A percentile compares a stretch with the other conserved stretches of the same genome.
These are phyloP conservation scores for Hypoxylon sp. DNA, from an alignment of 2,329 filamentous ascomycete genomes.

Conservation along the genomic window DNA sequence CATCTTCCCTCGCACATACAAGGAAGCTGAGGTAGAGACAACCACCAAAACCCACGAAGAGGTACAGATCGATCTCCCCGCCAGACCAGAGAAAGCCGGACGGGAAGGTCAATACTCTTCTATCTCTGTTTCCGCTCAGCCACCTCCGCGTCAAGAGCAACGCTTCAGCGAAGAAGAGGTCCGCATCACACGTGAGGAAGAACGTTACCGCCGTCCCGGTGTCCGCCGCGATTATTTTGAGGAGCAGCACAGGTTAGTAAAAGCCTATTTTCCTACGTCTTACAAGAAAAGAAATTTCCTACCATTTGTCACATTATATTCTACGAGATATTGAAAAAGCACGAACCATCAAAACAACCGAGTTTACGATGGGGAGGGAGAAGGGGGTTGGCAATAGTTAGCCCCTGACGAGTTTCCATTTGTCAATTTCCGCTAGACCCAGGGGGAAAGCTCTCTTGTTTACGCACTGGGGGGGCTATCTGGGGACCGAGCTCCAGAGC, in stretches of 20 bases:
- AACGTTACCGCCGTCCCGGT: constrained; percentile 77
- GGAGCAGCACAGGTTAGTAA: constrained; percentile 62
- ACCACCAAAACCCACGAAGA: constrained; percentile 81
- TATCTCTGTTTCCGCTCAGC: constrained; percentile 68
- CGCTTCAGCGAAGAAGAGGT: constrained; percentile 84
- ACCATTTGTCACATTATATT: too few relatives aligned
- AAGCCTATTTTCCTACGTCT: constrained; percentile 6
- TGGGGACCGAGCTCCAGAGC: too few relatives aligned
- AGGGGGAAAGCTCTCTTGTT: too few relatives aligned
- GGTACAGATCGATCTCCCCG: constrained; percentile 79
- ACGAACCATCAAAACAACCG: too few relatives aligned
- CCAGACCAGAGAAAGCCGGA: constrained; percentile 81
- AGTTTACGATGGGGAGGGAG: too few relatives aligned
- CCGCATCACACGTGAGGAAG: constrained; percentile 79
- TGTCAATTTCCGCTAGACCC: constrained; percentile 19
- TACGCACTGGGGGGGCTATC: constrained; percentile 23
- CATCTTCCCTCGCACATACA: constrained; percentile 99
- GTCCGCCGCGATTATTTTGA: constrained; percentile 65
- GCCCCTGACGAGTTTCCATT: background rate
- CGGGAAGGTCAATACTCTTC: constrained; percentile 95
- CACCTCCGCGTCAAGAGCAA: constrained; percentile 70
- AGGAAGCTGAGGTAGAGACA: constrained; percentile 64
- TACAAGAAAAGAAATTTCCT: too few relatives aligned
- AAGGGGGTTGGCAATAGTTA: too few relatives aligned
- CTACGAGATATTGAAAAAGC: too few relatives aligned